A percentile compares a stretch with the other conserved stretches of the same genome.
phyloP scores from a whole-genome alignment of 805 yeast genomes.

The Scheffersomyces coipomensis region DNA sequence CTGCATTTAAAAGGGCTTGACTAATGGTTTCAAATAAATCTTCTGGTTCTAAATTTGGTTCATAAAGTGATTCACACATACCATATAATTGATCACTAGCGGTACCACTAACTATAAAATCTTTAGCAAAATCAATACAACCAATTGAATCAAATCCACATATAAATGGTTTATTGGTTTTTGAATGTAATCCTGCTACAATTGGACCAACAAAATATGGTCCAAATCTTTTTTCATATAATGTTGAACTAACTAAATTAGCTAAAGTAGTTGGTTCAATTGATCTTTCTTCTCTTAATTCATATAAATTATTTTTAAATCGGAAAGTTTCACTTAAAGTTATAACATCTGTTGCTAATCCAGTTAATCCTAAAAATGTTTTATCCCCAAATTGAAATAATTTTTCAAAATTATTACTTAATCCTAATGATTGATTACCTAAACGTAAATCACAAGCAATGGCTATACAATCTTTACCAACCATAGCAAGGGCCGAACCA shows the following conservation, averaged over 20 bases:
- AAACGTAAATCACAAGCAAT: slow-evolving; percentile 93
- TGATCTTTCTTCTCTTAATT: slow-evolving; percentile 83
- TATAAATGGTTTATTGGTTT: slow-evolving; percentile 79
- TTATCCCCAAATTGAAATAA: slow-evolving; percentile 78
- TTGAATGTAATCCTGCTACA: slow-evolving; percentile 90
- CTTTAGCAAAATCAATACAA: slow-evolving; percentile 91
- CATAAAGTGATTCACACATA: slow-evolving; percentile 96
- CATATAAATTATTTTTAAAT: slow-evolving; percentile 82
- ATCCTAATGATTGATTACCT: slow-evolving; percentile 91
- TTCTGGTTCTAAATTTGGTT: slow-evolving; percentile 90
- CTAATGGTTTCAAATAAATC: slow-evolving; percentile 94
- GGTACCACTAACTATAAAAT: slow-evolving; percentile 93
- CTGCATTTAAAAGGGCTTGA: slow-evolving; percentile 91
- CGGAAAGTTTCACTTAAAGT: slow-evolving; percentile 82
- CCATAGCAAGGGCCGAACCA: slow-evolving; percentile 98
- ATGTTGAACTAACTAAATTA: slow-evolving; percentile 82
- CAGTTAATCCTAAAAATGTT: slow-evolving; percentile 88
- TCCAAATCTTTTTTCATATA: slow-evolving; percentile 90
- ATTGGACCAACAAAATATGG: slow-evolving; percentile 97
- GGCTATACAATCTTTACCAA: slow-evolving; percentile 97
- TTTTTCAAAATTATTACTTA: slow-evolving; percentile 91
- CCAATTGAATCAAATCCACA: slow-evolving; percentile 97
- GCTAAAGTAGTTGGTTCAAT: slow-evolving; percentile 95
- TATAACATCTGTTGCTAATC: slow-evolving; percentile 90
- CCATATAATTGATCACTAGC: slow-evolving; percentile 97